Conservation (phyloP, 1,139 yeast genomes). For the Suhomyces wounanorum region DNA sequence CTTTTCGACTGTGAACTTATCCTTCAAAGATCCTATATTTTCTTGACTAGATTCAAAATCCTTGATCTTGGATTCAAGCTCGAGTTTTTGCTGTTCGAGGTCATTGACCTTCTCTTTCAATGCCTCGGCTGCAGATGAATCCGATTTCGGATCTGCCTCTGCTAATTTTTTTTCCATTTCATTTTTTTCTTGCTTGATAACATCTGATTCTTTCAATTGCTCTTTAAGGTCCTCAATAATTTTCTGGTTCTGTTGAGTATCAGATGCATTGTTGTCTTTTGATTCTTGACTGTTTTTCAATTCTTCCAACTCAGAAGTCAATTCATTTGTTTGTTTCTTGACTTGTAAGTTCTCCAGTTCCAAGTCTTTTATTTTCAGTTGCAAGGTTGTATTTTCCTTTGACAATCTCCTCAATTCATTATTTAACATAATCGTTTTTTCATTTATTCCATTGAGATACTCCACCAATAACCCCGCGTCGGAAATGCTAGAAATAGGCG, state of each 20-base stretch:
- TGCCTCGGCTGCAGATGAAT: not conserved
- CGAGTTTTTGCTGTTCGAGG: not conserved
- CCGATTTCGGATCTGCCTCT: not conserved
- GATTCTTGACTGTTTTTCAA: conserved; percentile 23
- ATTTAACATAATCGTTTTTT: conserved; percentile 60
- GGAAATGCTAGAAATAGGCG: conserved; percentile 75
- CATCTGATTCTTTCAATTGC: not conserved
- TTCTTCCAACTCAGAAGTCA: not conserved
- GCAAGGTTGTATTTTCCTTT: conserved; percentile 18
- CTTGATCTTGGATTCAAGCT: conserved; percentile 8
- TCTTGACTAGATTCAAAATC: conserved; percentile 3
- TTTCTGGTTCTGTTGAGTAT: conserved; percentile 15
- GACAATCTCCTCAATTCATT: conserved; percentile 45
- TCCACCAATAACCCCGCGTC: conserved; percentile 73
- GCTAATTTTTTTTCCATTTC: conserved; percentile 9
- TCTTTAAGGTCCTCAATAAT: conserved; percentile 10
- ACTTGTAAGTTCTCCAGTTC: conserved; percentile 5
- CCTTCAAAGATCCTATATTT: conserved; percentile 8
- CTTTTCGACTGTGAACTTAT: not conserved
- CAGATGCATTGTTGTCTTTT: conserved; percentile 13
- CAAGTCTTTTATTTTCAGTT: conserved; percentile 12
- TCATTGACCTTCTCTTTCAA: not conserved
- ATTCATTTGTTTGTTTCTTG: not conserved
- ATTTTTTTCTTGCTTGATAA: conserved; percentile 2
- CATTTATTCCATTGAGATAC: conserved; percentile 63